Conservation (phyloP, 768 basidiomycete species). For the Leucocoprinus sp. region DNA sequence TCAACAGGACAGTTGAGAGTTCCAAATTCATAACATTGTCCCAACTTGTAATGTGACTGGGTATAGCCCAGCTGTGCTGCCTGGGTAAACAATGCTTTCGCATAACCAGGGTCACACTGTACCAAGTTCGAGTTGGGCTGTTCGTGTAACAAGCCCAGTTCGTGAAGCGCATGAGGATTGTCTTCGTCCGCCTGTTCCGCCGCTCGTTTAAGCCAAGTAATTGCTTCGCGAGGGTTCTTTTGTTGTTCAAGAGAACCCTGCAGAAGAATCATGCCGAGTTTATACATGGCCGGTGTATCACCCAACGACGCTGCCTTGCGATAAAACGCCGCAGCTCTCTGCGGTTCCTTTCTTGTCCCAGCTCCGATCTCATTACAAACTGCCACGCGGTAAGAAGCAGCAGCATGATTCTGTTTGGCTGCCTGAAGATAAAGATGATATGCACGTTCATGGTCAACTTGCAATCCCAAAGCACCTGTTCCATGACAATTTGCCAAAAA, state of each 20-base stretch:
- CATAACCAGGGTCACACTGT: conserved; percentile 71
- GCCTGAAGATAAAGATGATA: conserved; percentile 97
- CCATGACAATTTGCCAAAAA: conserved; percentile 97
- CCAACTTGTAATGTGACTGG: conserved; percentile 91
- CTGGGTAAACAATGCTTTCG: conserved; percentile 80
- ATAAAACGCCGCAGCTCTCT: conserved; percentile 90
- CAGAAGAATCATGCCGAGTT: conserved; percentile 96
- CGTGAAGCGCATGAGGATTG: conserved; percentile 95
- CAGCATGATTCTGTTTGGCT: conserved; percentile 92
- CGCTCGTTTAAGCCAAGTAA: conserved; percentile 90
- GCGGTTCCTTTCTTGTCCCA: conserved; percentile 82
- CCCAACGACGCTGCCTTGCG: conserved; percentile 93
- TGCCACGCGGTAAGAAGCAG: conserved; percentile 93
- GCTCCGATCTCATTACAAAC: conserved; percentile 99
- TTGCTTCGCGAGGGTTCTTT: conserved; percentile 83
- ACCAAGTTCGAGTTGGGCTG: conserved; percentile 58
- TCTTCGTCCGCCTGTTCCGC: conserved; percentile 97
- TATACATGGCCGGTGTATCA: conserved; percentile 98
- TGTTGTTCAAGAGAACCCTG: conserved; percentile 77
- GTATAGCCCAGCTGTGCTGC: conserved; percentile 92
- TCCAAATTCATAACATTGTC: conserved; percentile 93
- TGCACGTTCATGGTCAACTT: conserved; percentile 95
- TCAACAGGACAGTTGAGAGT: conserved; percentile 83
- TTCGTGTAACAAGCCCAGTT: conserved; percentile 85
- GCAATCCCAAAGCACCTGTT: conserved; percentile 90